Evolutionary conservation across 1,139 yeast species (phyloP), one percentile per base, ranked within the genome.

Genomic region (Magnusiomyces suaveolens): DNA sequence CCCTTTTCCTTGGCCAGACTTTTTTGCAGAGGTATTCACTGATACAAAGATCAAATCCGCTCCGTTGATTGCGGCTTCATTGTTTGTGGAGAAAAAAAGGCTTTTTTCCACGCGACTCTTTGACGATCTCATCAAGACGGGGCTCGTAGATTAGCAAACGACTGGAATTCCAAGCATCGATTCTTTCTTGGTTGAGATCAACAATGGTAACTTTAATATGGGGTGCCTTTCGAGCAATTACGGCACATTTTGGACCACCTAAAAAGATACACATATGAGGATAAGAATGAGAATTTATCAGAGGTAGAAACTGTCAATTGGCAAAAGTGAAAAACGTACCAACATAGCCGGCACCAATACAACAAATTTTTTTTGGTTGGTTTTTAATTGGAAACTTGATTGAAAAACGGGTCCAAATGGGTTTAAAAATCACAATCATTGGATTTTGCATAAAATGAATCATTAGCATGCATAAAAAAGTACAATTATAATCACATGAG

Each of bases 11-110:
- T 62, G 60, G 36, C 67, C 67, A 24, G 63, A 52, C 57, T 59
- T 61, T 59, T 64, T 64, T 53, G 67, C 64, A 24, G 67, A 67
- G 24, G 67, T 64, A 57, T 64, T 64, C 55, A 64, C 67, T 14
- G 67, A 64, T 48, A 64, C 66, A 54, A 64, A 64, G 51, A 64
- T 62, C 32, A 64, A 57, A 52, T 64, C 67, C 32, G 67, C 67
- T 54, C 62, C 67, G 46, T 54, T 54, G 54, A 64, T 64, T 46
- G 66, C 63, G 48, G 54, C 56, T 53, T 63, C 64, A 48, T 62
- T 60, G 51, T 64, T 64, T 39, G 67, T 65, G 21, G 67, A 56
- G 57, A 64, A 64, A 58, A 64, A 64, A 38, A 64, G 59, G 59
- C 64, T n/a, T 64, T 48, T 62, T 59, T 52, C 64, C 65, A 23